phyloP scores from a whole-genome alignment of 352 stramenopile species.

The Phytophthora macrochlamydospora region DNA sequence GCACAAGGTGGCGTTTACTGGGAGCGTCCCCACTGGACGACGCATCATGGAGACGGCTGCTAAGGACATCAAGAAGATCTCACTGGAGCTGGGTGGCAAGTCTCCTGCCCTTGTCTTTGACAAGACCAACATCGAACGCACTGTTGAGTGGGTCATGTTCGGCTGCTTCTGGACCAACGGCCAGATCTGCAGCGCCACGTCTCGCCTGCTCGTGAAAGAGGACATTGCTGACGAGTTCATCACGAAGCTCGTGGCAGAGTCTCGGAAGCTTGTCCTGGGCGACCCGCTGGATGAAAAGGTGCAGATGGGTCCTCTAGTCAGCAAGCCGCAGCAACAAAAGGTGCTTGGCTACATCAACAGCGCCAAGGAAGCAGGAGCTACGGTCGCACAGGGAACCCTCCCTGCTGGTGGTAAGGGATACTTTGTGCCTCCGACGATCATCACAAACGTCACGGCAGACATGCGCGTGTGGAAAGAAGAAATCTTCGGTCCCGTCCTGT shows the following conservation, averaged over 20 bases:
- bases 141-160: constrained; percentile 80
- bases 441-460: constrained; percentile 64
- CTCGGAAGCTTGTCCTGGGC: constrained; percentile 64
- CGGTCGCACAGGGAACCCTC: constrained; percentile 30
- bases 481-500: constrained; percentile 92
- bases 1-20: constrained; percentile 38
- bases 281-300: constrained; percentile 54
- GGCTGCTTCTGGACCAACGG: constrained; percentile 63
- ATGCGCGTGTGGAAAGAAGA: constrained; percentile 86
- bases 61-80: constrained; percentile 36
- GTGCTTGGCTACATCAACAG: constrained; percentile 68
- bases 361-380: constrained; percentile 58
- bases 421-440: constrained; percentile 79
- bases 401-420: constrained; percentile 44
- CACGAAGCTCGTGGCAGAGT: constrained; percentile 43
- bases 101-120: constrained; percentile 90
- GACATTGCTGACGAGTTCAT: constrained; percentile 74
- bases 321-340: constrained; percentile 71
- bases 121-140: constrained; percentile 62
- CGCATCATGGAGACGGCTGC: constrained; percentile 23
- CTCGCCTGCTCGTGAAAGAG: constrained; percentile 76
- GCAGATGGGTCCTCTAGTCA: constrained; percentile 82
- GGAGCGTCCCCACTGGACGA: constrained; percentile 21
- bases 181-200: constrained; percentile 83
- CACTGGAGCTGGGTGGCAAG: constrained; percentile 77